phyloP scores from a whole-genome alignment of 768 basidiomycete species.

The Podaxis sp. region DNA sequence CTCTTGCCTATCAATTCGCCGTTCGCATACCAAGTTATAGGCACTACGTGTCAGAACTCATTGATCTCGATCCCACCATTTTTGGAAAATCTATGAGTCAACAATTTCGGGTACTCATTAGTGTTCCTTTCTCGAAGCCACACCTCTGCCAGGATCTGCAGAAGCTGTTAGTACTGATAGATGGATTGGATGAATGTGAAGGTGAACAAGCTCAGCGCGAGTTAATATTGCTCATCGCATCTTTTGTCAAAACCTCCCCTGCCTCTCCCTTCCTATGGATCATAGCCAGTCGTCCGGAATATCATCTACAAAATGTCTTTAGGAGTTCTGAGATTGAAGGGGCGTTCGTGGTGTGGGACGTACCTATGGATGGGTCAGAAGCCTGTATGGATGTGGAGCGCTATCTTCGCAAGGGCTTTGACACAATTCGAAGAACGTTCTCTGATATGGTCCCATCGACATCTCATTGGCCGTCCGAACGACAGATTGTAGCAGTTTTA shows the following conservation, averaged over 20 bases:
- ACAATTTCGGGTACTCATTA: not conserved
- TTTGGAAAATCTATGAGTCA: not conserved
- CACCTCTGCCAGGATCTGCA: too few species aligned
- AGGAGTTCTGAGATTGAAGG: not conserved
- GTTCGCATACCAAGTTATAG: not conserved
- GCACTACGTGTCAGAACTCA: not conserved
- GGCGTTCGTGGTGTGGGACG: not conserved
- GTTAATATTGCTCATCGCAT: not conserved
- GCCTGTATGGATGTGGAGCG: not conserved
- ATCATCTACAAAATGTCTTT: not conserved
- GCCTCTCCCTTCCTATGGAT: not conserved
- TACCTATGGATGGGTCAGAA: not conserved
- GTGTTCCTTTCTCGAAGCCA: not conserved
- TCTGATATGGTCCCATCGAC: not conserved
- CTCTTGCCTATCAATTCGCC: slow-evolving; percentile 1
- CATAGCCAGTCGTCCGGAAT: not conserved
- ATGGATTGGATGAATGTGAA: slow-evolving; percentile 5
- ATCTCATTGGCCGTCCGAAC: not conserved
- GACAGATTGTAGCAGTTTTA: not conserved
- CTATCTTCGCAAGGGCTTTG: not conserved
- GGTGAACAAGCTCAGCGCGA: not conserved
- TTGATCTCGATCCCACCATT: not conserved
- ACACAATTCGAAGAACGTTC: not conserved
- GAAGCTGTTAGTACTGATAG: not conserved
- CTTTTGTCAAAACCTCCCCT: not conserved